A percentile compares a stretch with the other conserved stretches of the same genome.
Evolutionary conservation across 345 rosid species (phyloP).

Genomic region (Heritiera fomes): DNA sequence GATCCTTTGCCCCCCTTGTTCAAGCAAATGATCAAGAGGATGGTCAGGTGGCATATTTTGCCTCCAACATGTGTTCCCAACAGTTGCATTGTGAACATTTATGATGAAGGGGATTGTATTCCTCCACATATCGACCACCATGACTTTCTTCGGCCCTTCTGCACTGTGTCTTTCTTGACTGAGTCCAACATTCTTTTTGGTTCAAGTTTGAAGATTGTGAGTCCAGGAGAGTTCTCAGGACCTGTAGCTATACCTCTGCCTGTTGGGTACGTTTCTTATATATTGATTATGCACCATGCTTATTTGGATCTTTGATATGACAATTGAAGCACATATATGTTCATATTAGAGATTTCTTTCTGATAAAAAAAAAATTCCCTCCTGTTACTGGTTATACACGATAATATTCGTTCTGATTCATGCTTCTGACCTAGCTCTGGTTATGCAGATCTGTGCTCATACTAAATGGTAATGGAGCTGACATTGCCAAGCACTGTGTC

Average conservation of each 20-base stretch:
- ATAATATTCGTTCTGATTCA: not conserved
- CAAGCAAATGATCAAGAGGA: conserved; percentile 59
- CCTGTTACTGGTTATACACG: not conserved
- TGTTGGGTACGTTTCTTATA: conserved; percentile 42
- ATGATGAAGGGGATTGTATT: conserved; percentile 70
- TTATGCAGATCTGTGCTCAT: conserved; percentile 58
- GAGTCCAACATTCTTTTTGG: conserved; percentile 57
- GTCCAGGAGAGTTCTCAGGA: conserved; percentile 63
- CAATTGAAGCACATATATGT: not conserved
- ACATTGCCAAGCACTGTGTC: conserved; percentile 66
- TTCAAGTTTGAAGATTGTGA: conserved; percentile 45
- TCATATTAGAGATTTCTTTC: not conserved
- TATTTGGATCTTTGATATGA: not conserved
- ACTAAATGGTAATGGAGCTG: conserved; percentile 66
- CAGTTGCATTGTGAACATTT: conserved; percentile 72
- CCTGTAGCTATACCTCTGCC: conserved; percentile 57
- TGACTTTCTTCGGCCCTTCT: conserved; percentile 67
- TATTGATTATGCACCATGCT: not conserved
- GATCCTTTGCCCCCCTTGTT: conserved; percentile 62
- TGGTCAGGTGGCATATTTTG: conserved; percentile 57
- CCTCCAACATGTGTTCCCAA: conserved; percentile 64
- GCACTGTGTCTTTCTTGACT: conserved; percentile 62
- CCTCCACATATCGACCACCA: conserved; percentile 74
- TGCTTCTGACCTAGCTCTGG: not conserved
- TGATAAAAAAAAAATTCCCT: not conserved